Conservation (phyloP, 2,329 filamentous ascomycete species). For the Fusarium kyushuense region DNA sequence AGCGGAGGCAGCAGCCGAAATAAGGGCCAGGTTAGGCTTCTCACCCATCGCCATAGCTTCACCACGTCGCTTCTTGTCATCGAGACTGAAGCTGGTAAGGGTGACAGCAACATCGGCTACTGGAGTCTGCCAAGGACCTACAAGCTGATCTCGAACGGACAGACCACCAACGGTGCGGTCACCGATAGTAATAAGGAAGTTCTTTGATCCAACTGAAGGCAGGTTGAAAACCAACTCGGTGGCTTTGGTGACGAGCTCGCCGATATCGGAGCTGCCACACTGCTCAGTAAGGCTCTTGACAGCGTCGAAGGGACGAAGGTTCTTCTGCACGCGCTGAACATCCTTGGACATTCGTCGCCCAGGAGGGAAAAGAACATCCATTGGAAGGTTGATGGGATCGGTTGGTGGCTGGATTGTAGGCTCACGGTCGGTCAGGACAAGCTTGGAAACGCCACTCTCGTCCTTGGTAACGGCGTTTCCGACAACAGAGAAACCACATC, state of each 20-base stretch:
- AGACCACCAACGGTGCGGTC: conserved; percentile 93
- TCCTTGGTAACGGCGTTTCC: conserved; percentile 77
- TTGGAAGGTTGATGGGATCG: conserved; percentile 85
- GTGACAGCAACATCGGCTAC: conserved; percentile 96
- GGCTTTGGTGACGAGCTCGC: conserved; percentile 63
- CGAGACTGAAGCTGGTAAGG: conserved; percentile 78
- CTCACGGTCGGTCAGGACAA: conserved; percentile 86
- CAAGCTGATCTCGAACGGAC: conserved; percentile 91
- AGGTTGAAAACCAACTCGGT: conserved; percentile 84
- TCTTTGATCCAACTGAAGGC: conserved; percentile 95
- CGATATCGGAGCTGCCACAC: conserved; percentile 64
- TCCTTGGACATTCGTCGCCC: conserved; percentile 47
- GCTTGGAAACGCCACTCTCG: conserved; percentile 72
- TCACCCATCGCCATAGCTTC: conserved; percentile 99
- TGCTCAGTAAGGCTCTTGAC: conserved; percentile 72
- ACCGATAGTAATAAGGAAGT: conserved; percentile 95
- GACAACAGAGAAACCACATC: conserved; percentile 92
- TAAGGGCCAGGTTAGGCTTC: conserved; percentile 87
- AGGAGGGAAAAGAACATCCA: conserved; percentile 89
- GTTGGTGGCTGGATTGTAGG: conserved; percentile 74
- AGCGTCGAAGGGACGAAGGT: conserved; percentile 80
- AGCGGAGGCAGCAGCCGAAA: conserved; percentile 89
- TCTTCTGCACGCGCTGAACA: conserved; percentile 52
- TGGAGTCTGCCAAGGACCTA: conserved; percentile 94
- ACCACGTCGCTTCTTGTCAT: conserved; percentile 77